Evolutionary conservation across 164 flowering plant species (phyloP), one percentile per base, ranked within the genome.

Genomic region (Aristolochia contorta): DNA sequence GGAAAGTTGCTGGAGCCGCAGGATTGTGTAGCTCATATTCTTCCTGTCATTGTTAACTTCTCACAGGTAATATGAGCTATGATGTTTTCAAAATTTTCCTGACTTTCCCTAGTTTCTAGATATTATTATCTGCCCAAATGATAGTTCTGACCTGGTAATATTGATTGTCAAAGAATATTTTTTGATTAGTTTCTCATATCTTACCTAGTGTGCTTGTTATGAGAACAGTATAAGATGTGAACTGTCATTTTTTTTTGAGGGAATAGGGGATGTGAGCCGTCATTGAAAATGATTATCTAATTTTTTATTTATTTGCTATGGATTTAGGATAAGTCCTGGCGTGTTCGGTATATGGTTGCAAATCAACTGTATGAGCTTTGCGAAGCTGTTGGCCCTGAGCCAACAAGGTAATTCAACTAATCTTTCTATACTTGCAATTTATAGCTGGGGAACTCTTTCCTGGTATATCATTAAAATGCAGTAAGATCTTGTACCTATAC

Each of bases 271-370:
- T 37, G 43, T 37, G 43, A 37, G 7, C 43, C 43, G 7, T 37
- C 43, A 37, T 3, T 37, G 43, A 6, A 32, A 37, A 37, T 37
- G 43, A 37, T 37, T 37, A 10, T 6, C 43, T 37, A 8, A 37
- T 37, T 16, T 15, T 25, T 57, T 1, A 4, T 57, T 12, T 14
- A 30, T 5, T 56, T 56, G 16, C 56, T 16, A 12, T 15, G 25
- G 16, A 1, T 18, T 30, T 76, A 93, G 99, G 99, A 93, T 65
- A 93, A 91, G 64, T 93, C 99, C 56, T 93, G 99, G 99, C 99
- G 99, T 74, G 99, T 93, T 45, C 87, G 99, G 16, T 93, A 93
- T 72, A 90, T 90, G 97, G 97, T 91, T 73, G 99, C 99, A n/a
- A 88, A 93, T 79, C 97, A 93, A 58, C 69, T 93, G 55, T 91